Evolutionary conservation across 2,329 filamentous ascomycete genomes (phyloP).

Genomic region (Neophaeococcomyces mojaviensis): DNA sequence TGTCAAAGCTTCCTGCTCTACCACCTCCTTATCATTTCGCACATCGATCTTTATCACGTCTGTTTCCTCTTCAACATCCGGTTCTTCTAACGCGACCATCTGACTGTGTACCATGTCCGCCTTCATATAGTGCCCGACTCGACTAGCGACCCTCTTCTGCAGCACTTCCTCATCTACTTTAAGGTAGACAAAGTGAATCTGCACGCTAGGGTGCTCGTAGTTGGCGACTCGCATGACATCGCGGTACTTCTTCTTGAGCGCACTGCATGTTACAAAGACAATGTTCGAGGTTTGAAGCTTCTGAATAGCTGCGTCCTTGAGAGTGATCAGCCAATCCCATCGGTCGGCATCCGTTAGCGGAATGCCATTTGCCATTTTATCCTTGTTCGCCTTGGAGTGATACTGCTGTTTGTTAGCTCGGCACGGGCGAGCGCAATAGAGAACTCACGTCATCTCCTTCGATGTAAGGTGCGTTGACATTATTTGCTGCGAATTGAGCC

Average conservation of each 20-base stretch:
- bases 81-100: conserved; percentile 78
- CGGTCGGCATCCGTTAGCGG: conserved; percentile 88
- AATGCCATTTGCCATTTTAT: conserved; percentile 80
- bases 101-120: conserved; percentile 92
- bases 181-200: conserved; percentile 89
- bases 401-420: conserved; percentile 29
- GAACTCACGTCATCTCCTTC: conserved; percentile 68
- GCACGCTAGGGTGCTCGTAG: conserved; percentile 65
- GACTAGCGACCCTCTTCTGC: conserved; percentile 63
- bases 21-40: conserved; percentile 45
- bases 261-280: conserved; percentile 94
- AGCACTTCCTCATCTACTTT: conserved; percentile 68
- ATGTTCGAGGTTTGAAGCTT: conserved; percentile 48
- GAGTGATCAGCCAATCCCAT: conserved; percentile 88
- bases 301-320: conserved; percentile 57
- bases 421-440: neutral
- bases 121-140: conserved; percentile 91
- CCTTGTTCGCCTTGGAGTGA: conserved; percentile 60
- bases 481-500: conserved; percentile 55
- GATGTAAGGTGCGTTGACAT: conserved; percentile 61
- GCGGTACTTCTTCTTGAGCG: conserved; percentile 92
- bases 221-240: conserved; percentile 79
- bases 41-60: conserved; percentile 66
- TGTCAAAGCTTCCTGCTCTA: conserved; percentile 53
- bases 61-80: conserved; percentile 56